phyloP scores from a whole-genome alignment of 352 stramenopile genomes.

The Phytopythium oedochilum region DNA sequence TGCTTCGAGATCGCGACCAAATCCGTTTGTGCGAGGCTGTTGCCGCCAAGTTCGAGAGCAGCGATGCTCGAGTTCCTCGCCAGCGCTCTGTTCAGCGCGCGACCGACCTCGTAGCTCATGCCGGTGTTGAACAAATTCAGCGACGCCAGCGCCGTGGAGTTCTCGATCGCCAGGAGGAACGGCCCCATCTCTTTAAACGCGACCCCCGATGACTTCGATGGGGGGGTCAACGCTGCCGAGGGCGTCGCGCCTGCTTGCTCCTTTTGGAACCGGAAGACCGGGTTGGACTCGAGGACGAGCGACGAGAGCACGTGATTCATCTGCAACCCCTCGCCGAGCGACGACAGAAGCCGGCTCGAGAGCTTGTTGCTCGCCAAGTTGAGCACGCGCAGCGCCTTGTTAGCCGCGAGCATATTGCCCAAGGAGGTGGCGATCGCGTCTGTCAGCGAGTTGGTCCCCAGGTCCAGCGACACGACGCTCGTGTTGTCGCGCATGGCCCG shows the following conservation, averaged over 20 bases:
- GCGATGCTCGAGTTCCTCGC: conserved; percentile 45
- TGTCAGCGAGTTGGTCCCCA: conserved; percentile 51
- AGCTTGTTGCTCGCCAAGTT: conserved; percentile 59
- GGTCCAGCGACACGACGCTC: conserved; percentile 49
- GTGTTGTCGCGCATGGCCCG: conserved; percentile 54
- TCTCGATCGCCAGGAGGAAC: conserved; percentile 32
- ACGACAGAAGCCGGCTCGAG: conserved; percentile 24
- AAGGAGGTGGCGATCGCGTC: conserved; percentile 34
- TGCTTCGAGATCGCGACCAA: conserved; percentile 33
- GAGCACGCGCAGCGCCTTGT: conserved; percentile 44
- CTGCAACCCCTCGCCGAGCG: conserved; percentile 32
- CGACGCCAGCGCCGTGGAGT: conserved; percentile 34
- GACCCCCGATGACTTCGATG: neutral
- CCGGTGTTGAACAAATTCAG: conserved; percentile 62
- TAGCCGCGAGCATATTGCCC: conserved; percentile 49
- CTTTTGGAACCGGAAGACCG: conserved; percentile 28
- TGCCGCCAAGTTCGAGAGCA: conserved; percentile 43
- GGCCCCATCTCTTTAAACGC: conserved; percentile 23
- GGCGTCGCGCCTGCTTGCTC: conserved; percentile 5
- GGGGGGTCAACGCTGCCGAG: neutral
- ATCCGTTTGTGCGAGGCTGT: conserved; percentile 42
- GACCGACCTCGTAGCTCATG: conserved; percentile 44
- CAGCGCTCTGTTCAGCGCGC: conserved; percentile 33
- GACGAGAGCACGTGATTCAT: conserved; percentile 46
- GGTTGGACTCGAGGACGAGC: conserved; percentile 58